These are phyloP conservation scores for Chlamydomonas eustigma DNA, from an alignment of 139 green algal genomes.

Conservation along the genomic window DNA sequence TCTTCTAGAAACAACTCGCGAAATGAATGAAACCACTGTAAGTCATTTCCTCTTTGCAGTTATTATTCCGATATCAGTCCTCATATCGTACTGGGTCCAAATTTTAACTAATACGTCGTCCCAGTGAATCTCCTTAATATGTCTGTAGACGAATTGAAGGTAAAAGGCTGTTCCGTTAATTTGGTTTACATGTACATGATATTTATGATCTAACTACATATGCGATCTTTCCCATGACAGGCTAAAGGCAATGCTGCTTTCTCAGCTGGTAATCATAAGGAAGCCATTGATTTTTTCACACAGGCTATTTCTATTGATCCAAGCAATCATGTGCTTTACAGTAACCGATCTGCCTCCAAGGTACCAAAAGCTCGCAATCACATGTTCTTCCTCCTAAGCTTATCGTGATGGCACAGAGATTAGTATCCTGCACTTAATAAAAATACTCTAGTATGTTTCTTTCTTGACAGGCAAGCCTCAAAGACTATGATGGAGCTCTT, in stretches of 20 bases:
- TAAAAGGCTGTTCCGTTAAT: background rate
- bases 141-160: background rate
- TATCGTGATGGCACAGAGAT: no score
- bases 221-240: no score
- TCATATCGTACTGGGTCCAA: no score
- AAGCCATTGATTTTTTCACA: conserved; percentile 83
- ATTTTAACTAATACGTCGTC: background rate
- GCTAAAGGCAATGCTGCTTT: conserved; percentile 93
- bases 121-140: background rate
- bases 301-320: conserved; percentile 76
- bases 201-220: no score
- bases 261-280: conserved; percentile 64
- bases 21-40: no score
- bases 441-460: no score
- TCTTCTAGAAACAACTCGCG: no score
- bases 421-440: no score
- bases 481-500: conserved; percentile 78
- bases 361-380: no score
- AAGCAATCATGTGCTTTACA: conserved; percentile 93
- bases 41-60: no score
- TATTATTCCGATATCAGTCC: no score
- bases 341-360: conserved; percentile 85
- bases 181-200: background rate
- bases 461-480: conserved; percentile 74
- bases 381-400: no score